Percentiles rank a stretch among this genome's conserved stretches.
phyloP scores from a whole-genome alignment of 2,329 filamentous ascomycete genomes.

The Colletotrichum brevisporum region DNA sequence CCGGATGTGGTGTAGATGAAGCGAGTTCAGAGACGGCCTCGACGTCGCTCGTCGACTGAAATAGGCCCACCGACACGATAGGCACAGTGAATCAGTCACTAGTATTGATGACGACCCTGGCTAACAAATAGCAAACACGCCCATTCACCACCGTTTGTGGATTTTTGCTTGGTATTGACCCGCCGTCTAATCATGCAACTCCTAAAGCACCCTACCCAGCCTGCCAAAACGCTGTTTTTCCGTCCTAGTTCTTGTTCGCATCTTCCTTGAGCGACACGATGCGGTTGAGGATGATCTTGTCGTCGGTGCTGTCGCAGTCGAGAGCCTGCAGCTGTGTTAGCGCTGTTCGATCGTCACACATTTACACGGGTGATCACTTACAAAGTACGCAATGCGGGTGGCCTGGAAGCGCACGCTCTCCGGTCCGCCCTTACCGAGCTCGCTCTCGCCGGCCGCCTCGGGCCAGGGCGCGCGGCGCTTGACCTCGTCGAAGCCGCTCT shows the following conservation, averaged over 20 bases:
- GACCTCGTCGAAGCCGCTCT: constrained; percentile 87
- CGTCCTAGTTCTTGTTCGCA: constrained; percentile 69
- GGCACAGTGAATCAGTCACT: constrained; percentile 11
- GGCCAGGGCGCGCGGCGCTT: constrained; percentile 83
- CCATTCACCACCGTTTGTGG: constrained; percentile 24
- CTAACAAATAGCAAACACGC: background rate
- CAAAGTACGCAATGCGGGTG: constrained; percentile 89
- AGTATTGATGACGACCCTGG: background rate
- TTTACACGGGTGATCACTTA: constrained; percentile 51
- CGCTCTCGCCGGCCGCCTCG: constrained; percentile 79
- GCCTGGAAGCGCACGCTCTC: constrained; percentile 92
- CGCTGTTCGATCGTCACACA: rapidly evolving
- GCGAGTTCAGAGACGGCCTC: too few species aligned
- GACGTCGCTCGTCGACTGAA: background rate
- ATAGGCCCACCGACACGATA: background rate
- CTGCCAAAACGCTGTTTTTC: background rate
- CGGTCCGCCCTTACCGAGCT: constrained; percentile 72
- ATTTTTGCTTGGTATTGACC: constrained; percentile 30
- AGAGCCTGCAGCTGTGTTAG: constrained; percentile 65
- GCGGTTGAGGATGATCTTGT: constrained; percentile 89
- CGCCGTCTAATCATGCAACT: constrained; percentile 35
- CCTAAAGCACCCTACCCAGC: constrained; percentile 21
- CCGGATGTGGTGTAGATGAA: too few species aligned
- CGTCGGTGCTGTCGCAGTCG: constrained; percentile 83
- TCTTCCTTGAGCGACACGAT: constrained; percentile 96